Evolutionary conservation across 495 filamentous ascomycete genomes (phyloP).

Genomic region (Xylaria palmicola): DNA sequence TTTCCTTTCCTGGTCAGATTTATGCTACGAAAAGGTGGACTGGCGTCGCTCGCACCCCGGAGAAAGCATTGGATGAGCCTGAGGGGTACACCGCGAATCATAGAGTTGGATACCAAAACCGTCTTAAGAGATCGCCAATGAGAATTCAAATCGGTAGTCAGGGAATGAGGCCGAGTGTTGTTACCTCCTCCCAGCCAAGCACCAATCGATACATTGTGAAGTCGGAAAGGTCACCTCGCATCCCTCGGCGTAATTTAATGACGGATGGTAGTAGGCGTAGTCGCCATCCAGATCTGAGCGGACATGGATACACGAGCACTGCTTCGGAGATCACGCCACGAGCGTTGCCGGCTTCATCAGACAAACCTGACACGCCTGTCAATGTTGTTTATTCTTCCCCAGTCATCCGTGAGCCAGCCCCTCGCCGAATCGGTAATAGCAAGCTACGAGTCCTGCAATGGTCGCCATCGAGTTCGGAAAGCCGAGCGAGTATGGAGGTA

Average conservation of each 20-base stretch:
- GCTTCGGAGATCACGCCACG: neutral
- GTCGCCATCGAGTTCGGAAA: constrained; percentile 22
- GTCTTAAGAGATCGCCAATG: constrained; percentile 9
- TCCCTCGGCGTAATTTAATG: constrained; percentile 11
- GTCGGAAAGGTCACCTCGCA: neutral
- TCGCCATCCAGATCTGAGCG: neutral
- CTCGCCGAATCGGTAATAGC: constrained; percentile 20
- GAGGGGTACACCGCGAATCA: neutral
- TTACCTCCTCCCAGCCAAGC: constrained; percentile 14
- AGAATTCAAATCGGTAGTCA: constrained; percentile 41
- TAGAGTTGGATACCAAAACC: neutral
- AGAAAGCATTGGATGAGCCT: neutral
- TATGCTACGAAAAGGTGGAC: constrained; percentile 26
- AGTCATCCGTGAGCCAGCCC: constrained; percentile 25
- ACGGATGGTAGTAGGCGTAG: constrained; percentile 11
- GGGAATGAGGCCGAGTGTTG: constrained; percentile 28
- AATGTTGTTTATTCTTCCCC: constrained; percentile 24
- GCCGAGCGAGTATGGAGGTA: constrained; percentile 27
- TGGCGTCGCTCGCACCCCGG: constrained; percentile 6
- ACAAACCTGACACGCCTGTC: constrained; percentile 15
- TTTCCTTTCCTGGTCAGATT: constrained; percentile 25
- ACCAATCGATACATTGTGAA: constrained; percentile 14
- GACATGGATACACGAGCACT: neutral
- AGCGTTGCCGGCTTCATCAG: neutral
- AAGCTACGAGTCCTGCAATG: constrained; percentile 18